Evolutionary conservation across 257 asterid genomes (phyloP), one percentile per base, ranked within the genome.

Genomic region (Fraxinus americana): DNA sequence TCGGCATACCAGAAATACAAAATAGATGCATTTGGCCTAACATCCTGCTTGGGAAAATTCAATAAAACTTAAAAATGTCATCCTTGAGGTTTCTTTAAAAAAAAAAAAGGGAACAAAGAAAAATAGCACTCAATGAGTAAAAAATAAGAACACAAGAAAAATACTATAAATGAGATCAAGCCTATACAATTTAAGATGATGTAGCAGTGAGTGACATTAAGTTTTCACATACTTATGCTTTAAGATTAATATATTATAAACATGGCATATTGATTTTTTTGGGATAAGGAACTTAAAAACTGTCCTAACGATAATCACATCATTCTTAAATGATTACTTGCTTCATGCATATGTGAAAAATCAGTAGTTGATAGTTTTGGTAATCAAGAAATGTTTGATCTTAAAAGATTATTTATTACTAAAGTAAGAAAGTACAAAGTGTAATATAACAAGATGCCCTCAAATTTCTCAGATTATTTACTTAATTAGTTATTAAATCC

Each of bases 1-100:
- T 96, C 93, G 25, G 99, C 94, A 81, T 96, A 96, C 98, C 99
- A 96, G 63, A 91, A 87, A 84, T 96, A 87, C 86, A 96, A 84
- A 73, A 95, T 93, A 82, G 92, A 84, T 45, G 91, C 91, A 70
- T 79, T 86, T 54, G 88, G 82, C 80, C 74, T 91, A 82, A 75
- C 68, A 74, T 89, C 94, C 99, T 93, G 90, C 75, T 75, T 68
- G 73, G 21, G 57, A 72, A 80, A 78, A 70, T 77, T 57, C 54
- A 78, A 78, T 48, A 57, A 75, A 36, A 61, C 25, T 61, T 13
- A 83, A 23, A 77, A 73, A 67, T 4, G 17, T 80, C 73, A 77
- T 38, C 59, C 38, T 67, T 66, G 71, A 61, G 70, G 25, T 57
- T 3, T 61, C 68, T 2, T n/a, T n/a, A 5, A 4, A 1, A 13